phyloP scores from a whole-genome alignment of 345 rosid species.

The Eucalyptus erythrocorys region DNA sequence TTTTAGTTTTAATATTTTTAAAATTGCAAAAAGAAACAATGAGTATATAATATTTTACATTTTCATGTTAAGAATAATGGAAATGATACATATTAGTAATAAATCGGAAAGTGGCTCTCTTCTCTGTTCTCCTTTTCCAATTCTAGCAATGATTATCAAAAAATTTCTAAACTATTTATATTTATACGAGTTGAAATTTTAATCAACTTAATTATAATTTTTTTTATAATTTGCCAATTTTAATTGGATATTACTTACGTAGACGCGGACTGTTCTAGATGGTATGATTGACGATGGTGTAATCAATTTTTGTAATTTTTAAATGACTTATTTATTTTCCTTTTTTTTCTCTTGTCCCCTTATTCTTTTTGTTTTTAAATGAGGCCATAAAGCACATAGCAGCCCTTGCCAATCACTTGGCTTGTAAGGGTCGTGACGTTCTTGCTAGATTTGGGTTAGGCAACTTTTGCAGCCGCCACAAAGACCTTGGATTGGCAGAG shows the following conservation, averaged over 20 bases:
- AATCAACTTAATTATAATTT: rapidly evolving
- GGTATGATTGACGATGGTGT: rapidly evolving
- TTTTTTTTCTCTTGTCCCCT: not conserved
- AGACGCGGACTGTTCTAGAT: rapidly evolving
- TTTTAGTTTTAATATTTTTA: too few relatives aligned
- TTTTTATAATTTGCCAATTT: not conserved
- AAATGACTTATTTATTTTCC: too few relatives aligned
- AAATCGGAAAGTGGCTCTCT: not conserved
- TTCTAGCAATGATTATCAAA: not conserved
- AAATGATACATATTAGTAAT: too few relatives aligned
- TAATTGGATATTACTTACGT: rapidly evolving
- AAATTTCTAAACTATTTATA: not conserved
- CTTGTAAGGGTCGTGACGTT: rapidly evolving
- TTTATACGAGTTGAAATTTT: not conserved
- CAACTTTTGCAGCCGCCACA: rapidly evolving
- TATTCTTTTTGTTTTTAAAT: not conserved
- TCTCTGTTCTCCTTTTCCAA: not conserved
- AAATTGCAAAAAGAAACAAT: too few relatives aligned
- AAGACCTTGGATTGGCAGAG: rapidly evolving
- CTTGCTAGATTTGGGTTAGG: not conserved
- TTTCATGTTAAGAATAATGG: too few relatives aligned
- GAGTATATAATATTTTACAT: too few relatives aligned
- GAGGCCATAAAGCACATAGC: not conserved
- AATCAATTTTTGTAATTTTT: not conserved
- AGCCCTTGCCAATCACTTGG: not conserved